These are phyloP conservation scores for Sinapis alba DNA, from an alignment of 441 rosid species.

Conservation along the genomic window DNA sequence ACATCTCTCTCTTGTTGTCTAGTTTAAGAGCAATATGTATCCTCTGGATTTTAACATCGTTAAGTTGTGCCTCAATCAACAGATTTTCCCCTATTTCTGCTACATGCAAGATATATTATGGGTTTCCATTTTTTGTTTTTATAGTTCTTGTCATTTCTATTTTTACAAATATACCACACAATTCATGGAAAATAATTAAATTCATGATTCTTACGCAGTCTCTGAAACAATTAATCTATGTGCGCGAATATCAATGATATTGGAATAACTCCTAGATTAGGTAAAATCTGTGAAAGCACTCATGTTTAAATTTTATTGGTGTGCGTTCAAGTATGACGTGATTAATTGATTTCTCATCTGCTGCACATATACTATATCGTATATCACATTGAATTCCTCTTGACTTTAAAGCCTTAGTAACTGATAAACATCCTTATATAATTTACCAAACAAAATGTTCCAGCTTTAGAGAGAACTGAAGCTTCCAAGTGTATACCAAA, in stretches of 20 bases:
- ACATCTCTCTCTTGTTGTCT: not conserved
- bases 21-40: not conserved
- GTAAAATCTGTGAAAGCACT: not conserved
- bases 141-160: no score
- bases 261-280: not conserved
- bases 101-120: not conserved
- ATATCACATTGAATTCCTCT: not conserved
- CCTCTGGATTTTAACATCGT: not conserved
- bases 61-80: not conserved
- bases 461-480: no score
- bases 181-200: no score
- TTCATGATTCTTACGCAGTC: not conserved
- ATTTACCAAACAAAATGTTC: not conserved
- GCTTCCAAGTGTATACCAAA: not conserved
- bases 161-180: not conserved
- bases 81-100: not conserved
- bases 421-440: no score
- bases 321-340: not conserved
- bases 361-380: not conserved
- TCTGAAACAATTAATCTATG: not conserved
- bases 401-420: not conserved
- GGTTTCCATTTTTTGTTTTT: not conserved
- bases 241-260: not conserved
- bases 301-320: not conserved
- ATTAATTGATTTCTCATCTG: not conserved